Evolutionary conservation across 208 protist species (phyloP), one percentile per base, ranked within the genome.

Genomic region (Crithidia sp.): DNA sequence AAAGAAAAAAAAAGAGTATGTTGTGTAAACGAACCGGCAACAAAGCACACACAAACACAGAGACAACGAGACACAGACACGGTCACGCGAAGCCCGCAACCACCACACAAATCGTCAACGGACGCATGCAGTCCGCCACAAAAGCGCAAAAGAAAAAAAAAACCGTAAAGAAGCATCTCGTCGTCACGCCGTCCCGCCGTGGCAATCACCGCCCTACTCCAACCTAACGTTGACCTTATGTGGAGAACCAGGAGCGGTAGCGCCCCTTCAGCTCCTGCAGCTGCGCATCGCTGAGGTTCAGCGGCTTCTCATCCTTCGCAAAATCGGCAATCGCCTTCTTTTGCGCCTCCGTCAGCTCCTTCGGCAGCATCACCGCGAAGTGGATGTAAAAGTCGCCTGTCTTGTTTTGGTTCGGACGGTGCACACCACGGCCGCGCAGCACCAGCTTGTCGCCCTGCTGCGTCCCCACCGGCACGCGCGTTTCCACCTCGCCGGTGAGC

Each of bases 381-480:
- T 97, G 93, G 59, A 97, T 93, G 78, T 86, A 95, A 40, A 96
- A 91, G 79, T 97, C 89, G 39, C 93, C 93, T 17, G 86, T 93
- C 58, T 85, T 83, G 76, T 93, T 94, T 63, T 95, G 88, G 47
- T 93, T 93, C 4, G 90, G 89, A 12, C 90, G 83, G 65, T 95
- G 82, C 52, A 97, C 88, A 14, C 93, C 93, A 49, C 90, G 86
- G 49, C 90, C 91, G 37, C 90, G 83, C 47, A 97, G 77, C 19
- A 97, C 89, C 45, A 96, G 84, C 79, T 92, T 93, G 69, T 97
- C 93, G 19, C 91, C 91, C 72, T 97, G 93, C 86, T 97, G 93
- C 50, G 91, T 95, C 6, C 91, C 90, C 9, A 85, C 77, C 10
- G 90, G 90, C 53, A 97, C 91, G 50, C 93, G 90, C 14, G 88